phyloP scores from a whole-genome alignment of 257 asterid species.

The Schizonepeta tenuifolia region DNA sequence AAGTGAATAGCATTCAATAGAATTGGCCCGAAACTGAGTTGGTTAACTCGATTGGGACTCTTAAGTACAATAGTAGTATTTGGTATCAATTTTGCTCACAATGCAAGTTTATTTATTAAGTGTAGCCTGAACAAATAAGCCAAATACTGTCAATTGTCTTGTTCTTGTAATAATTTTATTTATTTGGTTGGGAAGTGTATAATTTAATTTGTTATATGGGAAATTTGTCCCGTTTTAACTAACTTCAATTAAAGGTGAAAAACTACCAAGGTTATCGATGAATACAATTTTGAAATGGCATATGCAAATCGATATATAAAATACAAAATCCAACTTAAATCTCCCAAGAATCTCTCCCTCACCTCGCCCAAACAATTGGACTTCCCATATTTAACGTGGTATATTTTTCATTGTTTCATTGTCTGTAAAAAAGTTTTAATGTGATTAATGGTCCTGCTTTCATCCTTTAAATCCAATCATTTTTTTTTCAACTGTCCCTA shows the following conservation, averaged over 20 bases:
- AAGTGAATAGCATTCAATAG: too few relatives aligned
- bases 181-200: too few relatives aligned
- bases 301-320: background rate
- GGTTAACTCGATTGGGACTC: too few relatives aligned
- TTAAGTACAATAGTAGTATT: too few relatives aligned
- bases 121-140: background rate
- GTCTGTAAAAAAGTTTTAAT: conserved; percentile 33
- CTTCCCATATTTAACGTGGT: conserved; percentile 38
- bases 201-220: background rate
- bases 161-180: background rate
- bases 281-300: background rate
- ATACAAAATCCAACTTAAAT: background rate
- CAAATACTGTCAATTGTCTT: background rate
- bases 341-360: conserved; percentile 7
- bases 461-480: conserved; percentile 29
- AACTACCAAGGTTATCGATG: background rate
- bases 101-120: background rate
- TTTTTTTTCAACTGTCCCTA: conserved; percentile 32
- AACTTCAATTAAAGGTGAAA: background rate
- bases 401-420: conserved; percentile 31
- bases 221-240: background rate
- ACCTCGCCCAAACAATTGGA: conserved; percentile 30
- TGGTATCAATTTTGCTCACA: background rate
- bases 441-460: conserved; percentile 37
- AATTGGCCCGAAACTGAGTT: too few relatives aligned